Conservation (phyloP, 2,329 filamentous ascomycete genomes). For the Talaromyces piceae region DNA sequence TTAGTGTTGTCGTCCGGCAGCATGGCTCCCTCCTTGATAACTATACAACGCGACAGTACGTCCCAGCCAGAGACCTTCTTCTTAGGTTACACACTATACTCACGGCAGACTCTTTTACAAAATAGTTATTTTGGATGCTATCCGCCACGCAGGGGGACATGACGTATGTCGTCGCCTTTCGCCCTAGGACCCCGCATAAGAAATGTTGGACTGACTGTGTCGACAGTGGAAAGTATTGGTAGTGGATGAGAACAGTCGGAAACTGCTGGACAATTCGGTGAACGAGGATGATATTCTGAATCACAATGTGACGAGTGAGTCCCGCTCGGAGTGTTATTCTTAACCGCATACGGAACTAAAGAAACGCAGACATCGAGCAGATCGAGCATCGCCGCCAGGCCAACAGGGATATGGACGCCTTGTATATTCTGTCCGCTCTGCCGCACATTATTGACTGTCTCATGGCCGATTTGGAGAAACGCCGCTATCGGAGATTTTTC, state of each 20-base stretch:
- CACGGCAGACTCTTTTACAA: neutral
- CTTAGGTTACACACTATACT: neutral
- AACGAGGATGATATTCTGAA: slow-evolving; percentile 97
- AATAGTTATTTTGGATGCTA: slow-evolving; percentile 63
- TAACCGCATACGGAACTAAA: slow-evolving; percentile 3
- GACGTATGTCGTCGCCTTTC: slow-evolving; percentile 51
- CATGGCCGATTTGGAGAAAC: slow-evolving; percentile 81
- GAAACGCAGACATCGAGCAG: slow-evolving; percentile 70
- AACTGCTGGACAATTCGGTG: slow-evolving; percentile 81
- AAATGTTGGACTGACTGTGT: slow-evolving; percentile 20
- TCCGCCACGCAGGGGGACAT: slow-evolving; percentile 70
- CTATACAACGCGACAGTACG: slow-evolving; percentile 72
- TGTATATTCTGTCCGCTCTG: slow-evolving; percentile 83
- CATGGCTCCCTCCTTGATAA: slow-evolving; percentile 80
- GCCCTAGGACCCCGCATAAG: slow-evolving; percentile 3
- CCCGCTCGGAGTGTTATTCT: too few relatives aligned
- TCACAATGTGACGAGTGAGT: slow-evolving; percentile 86
- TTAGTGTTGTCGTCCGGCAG: slow-evolving; percentile 35
- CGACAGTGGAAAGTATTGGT: slow-evolving; percentile 92
- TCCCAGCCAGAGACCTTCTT: slow-evolving; percentile 1
- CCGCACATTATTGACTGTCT: slow-evolving; percentile 88
- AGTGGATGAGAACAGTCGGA: slow-evolving; percentile 74
- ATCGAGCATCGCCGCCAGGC: slow-evolving; percentile 78
- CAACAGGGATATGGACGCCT: slow-evolving; percentile 86
- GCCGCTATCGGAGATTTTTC: slow-evolving; percentile 70